phyloP scores from a whole-genome alignment of 495 filamentous ascomycete species.

The Neurospora sp. region DNA sequence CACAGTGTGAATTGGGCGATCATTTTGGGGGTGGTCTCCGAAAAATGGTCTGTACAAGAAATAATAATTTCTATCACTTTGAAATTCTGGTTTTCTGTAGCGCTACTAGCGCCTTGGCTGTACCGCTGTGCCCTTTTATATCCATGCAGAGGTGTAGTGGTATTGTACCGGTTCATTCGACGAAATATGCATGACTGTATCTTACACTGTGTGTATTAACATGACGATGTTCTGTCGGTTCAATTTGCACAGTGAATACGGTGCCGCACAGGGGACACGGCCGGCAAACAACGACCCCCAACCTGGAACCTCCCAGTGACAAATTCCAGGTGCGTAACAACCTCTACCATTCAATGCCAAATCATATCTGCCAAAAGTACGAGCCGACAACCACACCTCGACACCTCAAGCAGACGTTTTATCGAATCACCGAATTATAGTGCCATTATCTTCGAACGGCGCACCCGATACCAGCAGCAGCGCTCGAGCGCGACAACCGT shows the following conservation, averaged over 20 bases:
- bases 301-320: background rate
- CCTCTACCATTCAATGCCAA: background rate
- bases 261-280: background rate
- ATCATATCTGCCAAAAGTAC: background rate
- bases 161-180: background rate
- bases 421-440: background rate
- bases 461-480: background rate
- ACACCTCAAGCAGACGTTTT: background rate
- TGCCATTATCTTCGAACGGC: background rate
- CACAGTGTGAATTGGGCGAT: too few relatives aligned
- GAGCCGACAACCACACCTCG: background rate
- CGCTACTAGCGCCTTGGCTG: too few relatives aligned
- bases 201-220: background rate
- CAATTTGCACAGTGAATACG: background rate
- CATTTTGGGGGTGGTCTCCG: too few relatives aligned
- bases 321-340: background rate
- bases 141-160: background rate
- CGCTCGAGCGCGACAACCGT: background rate
- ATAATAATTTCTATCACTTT: too few relatives aligned
- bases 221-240: background rate
- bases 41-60: too few relatives aligned
- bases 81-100: too few relatives aligned
- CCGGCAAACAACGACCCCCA: background rate
- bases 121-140: too few relatives aligned
- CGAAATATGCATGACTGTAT: background rate